Evolutionary conservation across 805 yeast species (phyloP).

Genomic region (Wickerhamiella hasegawae): DNA sequence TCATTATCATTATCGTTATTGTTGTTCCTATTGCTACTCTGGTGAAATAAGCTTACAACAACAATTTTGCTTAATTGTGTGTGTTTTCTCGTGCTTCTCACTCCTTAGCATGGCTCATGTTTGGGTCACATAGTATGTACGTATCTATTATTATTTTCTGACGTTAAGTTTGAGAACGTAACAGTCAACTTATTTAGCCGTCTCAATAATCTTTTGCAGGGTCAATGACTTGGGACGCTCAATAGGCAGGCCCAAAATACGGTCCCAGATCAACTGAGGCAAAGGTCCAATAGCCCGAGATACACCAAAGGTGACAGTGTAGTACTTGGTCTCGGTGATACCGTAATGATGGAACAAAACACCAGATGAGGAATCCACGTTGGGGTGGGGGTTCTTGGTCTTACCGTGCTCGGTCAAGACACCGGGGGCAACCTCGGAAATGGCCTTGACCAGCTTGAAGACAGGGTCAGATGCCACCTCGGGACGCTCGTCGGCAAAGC

Average conservation of each 20-base stretch:
- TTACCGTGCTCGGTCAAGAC: slow-evolving; percentile 67
- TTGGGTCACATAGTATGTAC: too few species aligned
- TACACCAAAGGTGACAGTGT: slow-evolving; percentile 71
- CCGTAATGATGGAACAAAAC: slow-evolving; percentile 70
- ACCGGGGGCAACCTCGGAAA: slow-evolving; percentile 57
- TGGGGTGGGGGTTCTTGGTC: slow-evolving; percentile 76
- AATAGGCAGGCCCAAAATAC: slow-evolving; percentile 60
- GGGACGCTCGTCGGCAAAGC: slow-evolving; percentile 39
- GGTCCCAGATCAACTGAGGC: slow-evolving; percentile 66
- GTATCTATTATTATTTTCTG: too few species aligned
- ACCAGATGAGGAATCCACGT: slow-evolving; percentile 70
- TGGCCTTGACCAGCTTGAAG: slow-evolving; percentile 48
- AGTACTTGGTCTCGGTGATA: slow-evolving; percentile 52
- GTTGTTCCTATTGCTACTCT: slow-evolving; percentile 91
- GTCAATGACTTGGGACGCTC: slow-evolving; percentile 60
- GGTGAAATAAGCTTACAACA: slow-evolving; percentile 35
- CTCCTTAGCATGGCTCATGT: too few species aligned
- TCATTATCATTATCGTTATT: slow-evolving; percentile 67
- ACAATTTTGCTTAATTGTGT: too few species aligned
- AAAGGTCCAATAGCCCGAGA: slow-evolving; percentile 68
- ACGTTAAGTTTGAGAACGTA: too few species aligned
- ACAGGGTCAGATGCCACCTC: slow-evolving; percentile 45
- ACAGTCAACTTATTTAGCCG: slow-evolving; percentile 9
- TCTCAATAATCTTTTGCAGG: slow-evolving; percentile 23
- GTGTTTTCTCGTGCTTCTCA: too few species aligned